Base-by-base conservation (phyloP, 1,139 yeast genomes). In the Groenewaldozyma sp. region DNA sequence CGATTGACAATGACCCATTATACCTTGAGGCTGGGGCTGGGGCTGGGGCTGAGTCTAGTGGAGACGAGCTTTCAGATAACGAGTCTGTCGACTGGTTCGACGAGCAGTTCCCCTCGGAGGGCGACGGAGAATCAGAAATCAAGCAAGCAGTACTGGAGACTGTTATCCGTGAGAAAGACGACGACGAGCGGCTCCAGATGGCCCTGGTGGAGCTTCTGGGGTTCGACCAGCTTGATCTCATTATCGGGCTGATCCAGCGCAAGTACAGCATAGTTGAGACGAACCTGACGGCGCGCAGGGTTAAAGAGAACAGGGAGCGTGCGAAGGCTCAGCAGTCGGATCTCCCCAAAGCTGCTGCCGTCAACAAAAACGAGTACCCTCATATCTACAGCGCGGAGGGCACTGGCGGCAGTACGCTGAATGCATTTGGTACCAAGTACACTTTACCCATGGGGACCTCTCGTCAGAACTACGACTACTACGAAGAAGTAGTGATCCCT, bases 401-500 rank as follows among this genome's bases (percentile, higher is more conserved):
- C 18, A 11, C 28, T 4, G 87, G 78, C 37, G 82, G 82, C 3
- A 72, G 74, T 42, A 75, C 83, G 10, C 55, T 84, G 19, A 81
- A 91, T 1, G 74, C 84, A 35, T 76, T 84, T 14, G 96, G 96
- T 1, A 82, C 82, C 43, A 81, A 80, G 52, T 82, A 78, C 51
- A 67, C 81, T 0, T 67, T 91, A 16, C 98, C 99, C 0, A 63
- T 65, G 2, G 97, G 97, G 0, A 80, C 96, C 0, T 75, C 78
- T 1, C 67, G 97, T 45, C 70, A 68, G 28, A 59, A 52, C 59
- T 50, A 50, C 24, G 61, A 77, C n/a, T 71, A 73, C 2, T 77
- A 82, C 54, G 97, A 93, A 58, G 94, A 91, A 54, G 76, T 93
- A 16, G 63, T 73, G 1, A 84, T 93, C 6, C 98, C 98, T 0